Evolutionary conservation across 2,329 filamentous ascomycete genomes (phyloP).

Genomic region (Pseudogymnoascus sp.): DNA sequence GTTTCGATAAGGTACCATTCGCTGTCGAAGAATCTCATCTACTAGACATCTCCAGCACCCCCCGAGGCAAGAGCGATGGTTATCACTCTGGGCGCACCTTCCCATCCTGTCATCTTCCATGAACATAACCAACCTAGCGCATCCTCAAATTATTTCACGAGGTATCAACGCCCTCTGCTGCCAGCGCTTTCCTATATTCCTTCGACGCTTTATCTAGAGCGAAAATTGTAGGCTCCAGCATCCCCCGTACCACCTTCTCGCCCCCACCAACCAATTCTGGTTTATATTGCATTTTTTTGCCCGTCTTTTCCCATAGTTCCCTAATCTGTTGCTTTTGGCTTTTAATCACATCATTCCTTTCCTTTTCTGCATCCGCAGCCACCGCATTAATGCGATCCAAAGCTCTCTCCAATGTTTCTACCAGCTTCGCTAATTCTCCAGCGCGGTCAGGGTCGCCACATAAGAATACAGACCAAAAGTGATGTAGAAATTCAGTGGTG

Average conservation of each 20-base stretch:
- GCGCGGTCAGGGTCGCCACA: conserved; percentile 79
- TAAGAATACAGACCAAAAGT: conserved; percentile 90
- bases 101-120: background rate
- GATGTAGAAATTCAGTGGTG: conserved; percentile 89
- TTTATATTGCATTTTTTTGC: conserved; percentile 64
- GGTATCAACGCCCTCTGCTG: conserved; percentile 41
- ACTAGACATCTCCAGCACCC: background rate
- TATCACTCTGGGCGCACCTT: background rate
- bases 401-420: conserved; percentile 72
- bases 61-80: background rate
- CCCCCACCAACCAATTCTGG: conserved; percentile 65
- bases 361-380: conserved; percentile 68
- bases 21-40: background rate
- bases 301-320: conserved; percentile 61
- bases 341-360: conserved; percentile 58
- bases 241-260: conserved; percentile 60
- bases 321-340: conserved; percentile 61
- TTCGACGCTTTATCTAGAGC: conserved; percentile 61
- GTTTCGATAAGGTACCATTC: background rate
- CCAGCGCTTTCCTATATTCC: conserved; percentile 64
- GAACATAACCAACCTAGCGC: background rate
- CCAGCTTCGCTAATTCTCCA: conserved; percentile 69
- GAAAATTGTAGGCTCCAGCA: conserved; percentile 66
- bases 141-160: conserved; percentile 9
- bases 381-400: conserved; percentile 72